Percentiles rank a stretch among this genome's conserved stretches.
phyloP scores from a whole-genome alignment of 495 filamentous ascomycete genomes.

The Apodospora peruviana region DNA sequence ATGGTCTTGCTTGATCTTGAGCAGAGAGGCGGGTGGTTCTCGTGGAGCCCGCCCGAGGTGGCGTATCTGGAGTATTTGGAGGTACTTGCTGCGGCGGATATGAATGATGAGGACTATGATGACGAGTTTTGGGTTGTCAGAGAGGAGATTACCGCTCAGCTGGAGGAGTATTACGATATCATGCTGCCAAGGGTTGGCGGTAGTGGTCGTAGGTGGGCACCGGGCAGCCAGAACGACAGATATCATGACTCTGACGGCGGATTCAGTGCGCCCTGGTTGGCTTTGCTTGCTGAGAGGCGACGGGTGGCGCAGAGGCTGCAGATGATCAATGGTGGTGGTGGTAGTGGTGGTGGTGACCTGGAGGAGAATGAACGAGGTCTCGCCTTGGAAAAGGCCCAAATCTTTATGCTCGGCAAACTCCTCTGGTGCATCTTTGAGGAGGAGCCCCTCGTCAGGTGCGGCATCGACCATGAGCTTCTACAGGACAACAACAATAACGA shows the following conservation, averaged over 20 bases:
- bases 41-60: constrained; percentile 29
- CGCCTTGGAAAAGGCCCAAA: constrained; percentile 20
- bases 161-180: neutral
- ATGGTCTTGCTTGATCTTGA: constrained; percentile 30
- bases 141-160: neutral
- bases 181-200: no score
- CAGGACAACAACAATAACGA: constrained; percentile 8
- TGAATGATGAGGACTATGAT: neutral
- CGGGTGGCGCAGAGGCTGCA: neutral
- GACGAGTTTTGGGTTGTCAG: neutral
- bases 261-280: constrained; percentile 18
- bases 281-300: constrained; percentile 2
- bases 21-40: constrained; percentile 27
- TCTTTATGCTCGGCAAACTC: constrained; percentile 32
- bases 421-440: constrained; percentile 35
- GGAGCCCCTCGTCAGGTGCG: constrained; percentile 15
- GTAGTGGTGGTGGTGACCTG: neutral
- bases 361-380: neutral
- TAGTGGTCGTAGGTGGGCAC: constrained; percentile 5
- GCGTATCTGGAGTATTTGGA: constrained; percentile 26
- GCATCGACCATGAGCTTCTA: constrained; percentile 21
- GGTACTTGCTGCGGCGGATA: constrained; percentile 3
- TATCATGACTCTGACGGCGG: constrained; percentile 19
- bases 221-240: constrained; percentile 1
- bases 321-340: no score